Conservation (phyloP, 2,329 filamentous ascomycete species). For the Meredithiella fracta region DNA sequence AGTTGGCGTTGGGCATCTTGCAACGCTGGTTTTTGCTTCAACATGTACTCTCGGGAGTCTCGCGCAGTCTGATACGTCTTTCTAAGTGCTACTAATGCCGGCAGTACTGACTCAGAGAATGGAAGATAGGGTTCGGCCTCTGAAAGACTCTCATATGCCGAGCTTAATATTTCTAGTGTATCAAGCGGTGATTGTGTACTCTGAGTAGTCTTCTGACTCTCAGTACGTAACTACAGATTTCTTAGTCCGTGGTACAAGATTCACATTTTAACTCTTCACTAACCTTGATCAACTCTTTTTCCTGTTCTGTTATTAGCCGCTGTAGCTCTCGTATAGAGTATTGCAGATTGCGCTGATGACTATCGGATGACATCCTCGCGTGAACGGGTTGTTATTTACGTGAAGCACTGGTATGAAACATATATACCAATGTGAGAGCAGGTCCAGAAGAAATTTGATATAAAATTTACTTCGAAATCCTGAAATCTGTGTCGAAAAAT, state of each 20-base stretch:
- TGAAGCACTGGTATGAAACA: not conserved
- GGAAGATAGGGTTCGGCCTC: slow-evolving; percentile 49
- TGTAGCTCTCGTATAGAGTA: slow-evolving; percentile 53
- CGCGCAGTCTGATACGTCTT: slow-evolving; percentile 46
- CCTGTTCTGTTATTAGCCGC: slow-evolving; percentile 36
- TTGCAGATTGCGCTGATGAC: slow-evolving; percentile 40
- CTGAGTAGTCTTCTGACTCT: slow-evolving; percentile 8
- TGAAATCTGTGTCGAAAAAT: not conserved
- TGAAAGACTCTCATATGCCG: slow-evolving; percentile 49
- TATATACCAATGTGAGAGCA: not conserved
- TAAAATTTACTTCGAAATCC: not conserved
- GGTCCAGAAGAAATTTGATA: no score
- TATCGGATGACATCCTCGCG: not conserved
- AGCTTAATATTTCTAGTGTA: slow-evolving; percentile 37
- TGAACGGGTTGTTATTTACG: not conserved
- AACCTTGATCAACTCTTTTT: slow-evolving; percentile 33
- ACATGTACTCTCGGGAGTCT: slow-evolving; percentile 46
- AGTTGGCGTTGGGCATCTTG: slow-evolving; percentile 30
- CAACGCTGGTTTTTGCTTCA: slow-evolving; percentile 26
- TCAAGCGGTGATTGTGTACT: slow-evolving; percentile 11
- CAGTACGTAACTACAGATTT: slow-evolving; percentile 16
- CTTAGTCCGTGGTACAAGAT: slow-evolving; percentile 3
- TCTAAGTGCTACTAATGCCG: slow-evolving; percentile 54
- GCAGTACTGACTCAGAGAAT: slow-evolving; percentile 47
- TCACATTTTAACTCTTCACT: not conserved